Percentiles rank a stretch among this genome's conserved stretches.
phyloP scores from a whole-genome alignment of 768 basidiomycete genomes.

The Termitomyces heimii region DNA sequence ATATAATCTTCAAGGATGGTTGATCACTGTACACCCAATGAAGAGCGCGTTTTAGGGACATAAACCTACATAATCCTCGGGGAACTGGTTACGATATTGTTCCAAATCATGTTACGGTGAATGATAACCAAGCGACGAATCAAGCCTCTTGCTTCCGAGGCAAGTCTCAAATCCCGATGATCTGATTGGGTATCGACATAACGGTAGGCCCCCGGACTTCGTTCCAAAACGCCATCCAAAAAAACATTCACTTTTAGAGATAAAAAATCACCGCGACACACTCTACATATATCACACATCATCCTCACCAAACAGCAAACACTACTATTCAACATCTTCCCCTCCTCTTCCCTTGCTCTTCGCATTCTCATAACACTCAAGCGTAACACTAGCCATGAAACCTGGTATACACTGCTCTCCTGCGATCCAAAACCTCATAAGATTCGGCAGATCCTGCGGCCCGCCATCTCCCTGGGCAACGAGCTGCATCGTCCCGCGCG shows the following conservation, averaged over 20 bases:
- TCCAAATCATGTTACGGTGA: too few relatives aligned
- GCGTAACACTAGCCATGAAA: constrained; percentile 81
- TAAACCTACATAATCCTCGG: too few relatives aligned
- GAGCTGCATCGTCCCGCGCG: constrained; percentile 60
- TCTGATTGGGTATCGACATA: not conserved
- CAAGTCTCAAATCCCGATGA: not conserved
- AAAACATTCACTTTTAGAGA: not conserved
- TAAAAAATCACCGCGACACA: not conserved
- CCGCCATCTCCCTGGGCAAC: constrained; percentile 70
- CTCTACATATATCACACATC: not conserved
- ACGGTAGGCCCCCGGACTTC: not conserved
- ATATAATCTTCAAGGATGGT: not conserved
- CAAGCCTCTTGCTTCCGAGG: not conserved
- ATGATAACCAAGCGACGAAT: too few relatives aligned
- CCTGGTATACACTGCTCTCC: constrained; percentile 84
- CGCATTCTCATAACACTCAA: constrained; percentile 81
- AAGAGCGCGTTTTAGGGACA: too few relatives aligned
- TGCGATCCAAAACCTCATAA: constrained; percentile 84
- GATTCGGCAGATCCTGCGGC: constrained; percentile 64
- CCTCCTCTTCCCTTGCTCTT: constrained; percentile 25
- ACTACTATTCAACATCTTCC: not conserved
- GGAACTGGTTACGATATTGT: too few relatives aligned
- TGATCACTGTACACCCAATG: too few relatives aligned
- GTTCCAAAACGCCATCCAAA: not conserved
- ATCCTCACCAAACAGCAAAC: not conserved